Evolutionary conservation across 1,284 basidiomycete species (phyloP), one percentile per base, ranked within the genome.

Genomic region (Boletus semigastroideus): DNA sequence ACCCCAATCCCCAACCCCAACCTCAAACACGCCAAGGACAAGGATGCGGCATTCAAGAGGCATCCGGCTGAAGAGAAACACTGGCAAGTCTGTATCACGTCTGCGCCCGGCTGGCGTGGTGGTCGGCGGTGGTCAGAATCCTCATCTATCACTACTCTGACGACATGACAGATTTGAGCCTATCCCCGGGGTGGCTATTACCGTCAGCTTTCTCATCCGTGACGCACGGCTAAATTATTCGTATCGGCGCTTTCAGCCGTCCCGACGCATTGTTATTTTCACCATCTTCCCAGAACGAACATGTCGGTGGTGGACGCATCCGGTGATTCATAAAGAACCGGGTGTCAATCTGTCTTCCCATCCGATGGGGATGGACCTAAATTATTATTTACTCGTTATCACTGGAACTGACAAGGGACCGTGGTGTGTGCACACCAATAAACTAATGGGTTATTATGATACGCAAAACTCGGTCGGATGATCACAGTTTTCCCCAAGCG

Each of bases 301-400:
- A 13, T 37, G 31, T 47, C 37, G 39, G 38, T 39, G 6, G 41
- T 39, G 6, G 41, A 30, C 16, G 19, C 20, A 14, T 19, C 45
- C 53, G 46, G 63, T 28, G 20, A 42, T 52, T 47, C 38, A 51
- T 28, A 7, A 20, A 12, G 42, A 27, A 38, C 60, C 61, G 49
- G 42, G 16, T 33, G n/a, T n/a, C 17, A 8, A 30, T 22, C 17
- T n/a, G 2, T 33, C 46, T 42, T 43, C 41, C 33, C 45, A 39
- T 40, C 40, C 11, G 42, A 33, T 20, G 46, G 45, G 19, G 45
- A 54, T 52, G 46, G 45, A 37, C 17, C 33, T 17, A 14, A 19
- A 39, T n/a, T n/a, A 41, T 41, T 31, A 38, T 34, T 19, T 7
- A 44, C 38, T 4, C 7, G 19, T 48, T 33, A n/a, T 33, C 14